These are phyloP conservation scores for Datura wrightii DNA, from an alignment of 257 asterid species.

Conservation along the genomic window DNA sequence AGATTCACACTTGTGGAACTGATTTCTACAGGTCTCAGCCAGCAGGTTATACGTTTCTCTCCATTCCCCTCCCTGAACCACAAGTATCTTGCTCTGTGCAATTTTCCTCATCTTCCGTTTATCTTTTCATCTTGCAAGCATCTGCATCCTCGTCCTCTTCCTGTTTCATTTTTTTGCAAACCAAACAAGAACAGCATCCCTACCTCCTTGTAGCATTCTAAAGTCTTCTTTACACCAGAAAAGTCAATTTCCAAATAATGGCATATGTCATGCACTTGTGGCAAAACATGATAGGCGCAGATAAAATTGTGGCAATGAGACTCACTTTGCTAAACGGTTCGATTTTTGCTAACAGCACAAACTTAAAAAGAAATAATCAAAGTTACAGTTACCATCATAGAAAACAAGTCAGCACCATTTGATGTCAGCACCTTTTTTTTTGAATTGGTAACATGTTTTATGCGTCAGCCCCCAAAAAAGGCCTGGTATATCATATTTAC, in stretches of 20 bases:
- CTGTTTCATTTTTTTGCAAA: not conserved
- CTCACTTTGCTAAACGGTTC: not conserved
- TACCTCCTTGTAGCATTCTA: not conserved
- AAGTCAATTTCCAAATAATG: not conserved
- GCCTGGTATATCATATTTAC: not conserved
- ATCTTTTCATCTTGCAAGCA: not conserved
- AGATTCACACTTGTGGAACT: not conserved
- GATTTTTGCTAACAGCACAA: not conserved
- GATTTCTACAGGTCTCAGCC: not conserved
- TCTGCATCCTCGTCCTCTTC: not conserved
- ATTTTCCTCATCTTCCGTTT: not conserved
- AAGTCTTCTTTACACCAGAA: not conserved
- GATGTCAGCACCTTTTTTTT: no score
- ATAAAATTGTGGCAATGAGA: not conserved
- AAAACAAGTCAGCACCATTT: constrained; percentile 2
- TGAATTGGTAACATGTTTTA: not conserved
- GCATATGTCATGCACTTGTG: constrained; percentile 12
- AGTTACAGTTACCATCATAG: not conserved
- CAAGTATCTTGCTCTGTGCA: constrained; percentile 19
- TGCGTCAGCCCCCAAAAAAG: not conserved
- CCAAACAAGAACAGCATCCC: not conserved
- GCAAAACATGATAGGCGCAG: not conserved
- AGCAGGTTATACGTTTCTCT: not conserved
- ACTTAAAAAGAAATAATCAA: not conserved
- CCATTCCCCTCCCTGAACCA: not conserved